These are phyloP conservation scores for Arabidopsis suecica DNA, from an alignment of 345 rosid genomes.

Conservation along the genomic window DNA sequence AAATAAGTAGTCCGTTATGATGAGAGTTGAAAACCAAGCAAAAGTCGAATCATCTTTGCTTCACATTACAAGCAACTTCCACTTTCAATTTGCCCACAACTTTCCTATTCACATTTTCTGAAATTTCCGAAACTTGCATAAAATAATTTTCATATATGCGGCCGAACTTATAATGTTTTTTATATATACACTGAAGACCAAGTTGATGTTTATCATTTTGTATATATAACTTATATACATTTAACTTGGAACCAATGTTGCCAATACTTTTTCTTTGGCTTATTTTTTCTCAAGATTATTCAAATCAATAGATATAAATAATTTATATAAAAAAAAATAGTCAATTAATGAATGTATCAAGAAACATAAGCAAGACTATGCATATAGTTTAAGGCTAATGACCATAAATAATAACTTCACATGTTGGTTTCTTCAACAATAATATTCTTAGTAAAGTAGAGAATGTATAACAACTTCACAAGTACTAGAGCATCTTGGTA, in stretches of 20 bases:
- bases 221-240: not conserved
- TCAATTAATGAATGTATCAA: not conserved
- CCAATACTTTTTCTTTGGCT: conserved; percentile 4
- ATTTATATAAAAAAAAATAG: conserved; percentile 4
- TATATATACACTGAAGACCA: not conserved
- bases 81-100: conserved; percentile 24
- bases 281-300: not conserved
- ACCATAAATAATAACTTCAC: not conserved
- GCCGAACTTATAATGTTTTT: not conserved
- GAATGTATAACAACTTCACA: not conserved
- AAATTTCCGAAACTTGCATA: conserved; percentile 10
- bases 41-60: conserved; percentile 47
- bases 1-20: conserved; percentile 47
- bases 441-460: not conserved
- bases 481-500: not conserved
- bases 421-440: not conserved
- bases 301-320: not conserved
- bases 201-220: not conserved
- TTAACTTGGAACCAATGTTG: not conserved
- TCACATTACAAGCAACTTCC: conserved; percentile 46
- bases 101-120: conserved; percentile 20
- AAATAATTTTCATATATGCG: not conserved
- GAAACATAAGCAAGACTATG: not conserved
- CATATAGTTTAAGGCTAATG: not conserved
- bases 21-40: conserved; percentile 51